Base-by-base conservation (phyloP, 768 basidiomycete species). In the Lenzites betulinus region DNA sequence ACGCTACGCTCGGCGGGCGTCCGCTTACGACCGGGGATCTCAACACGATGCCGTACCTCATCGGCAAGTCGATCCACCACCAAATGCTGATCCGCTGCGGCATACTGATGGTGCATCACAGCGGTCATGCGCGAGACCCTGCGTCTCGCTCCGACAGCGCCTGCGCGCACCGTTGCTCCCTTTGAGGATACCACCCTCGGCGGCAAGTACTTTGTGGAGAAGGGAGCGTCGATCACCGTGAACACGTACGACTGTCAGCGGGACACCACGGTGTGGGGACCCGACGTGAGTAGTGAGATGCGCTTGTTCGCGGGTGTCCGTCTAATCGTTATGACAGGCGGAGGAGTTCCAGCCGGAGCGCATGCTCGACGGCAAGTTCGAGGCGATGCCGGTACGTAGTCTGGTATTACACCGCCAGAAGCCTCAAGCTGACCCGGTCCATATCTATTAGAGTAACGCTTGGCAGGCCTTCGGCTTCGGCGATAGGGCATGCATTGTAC, bases 331-430 rank as follows among this genome's bases (percentile, higher is more conserved):
- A 16, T 5, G n/a, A 12, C 48, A 73, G 69, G 68, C 76, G 7
- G 68, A 76, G 15, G 71, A 76, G 50, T 81, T 79, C 70, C 67
- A 64, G 15, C 81, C 81, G 0, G 80, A 81, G 61, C 72, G 81
- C 11, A 81, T 82, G 80, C 61, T 81, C 22, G 77, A 80, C 62
- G 79, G 78, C 3, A 77, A 77, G 57, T 83, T 79, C 63, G 80
- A 80, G 60, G 74, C 75, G 2, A 69, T 81, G 7, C 81, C 81
- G 5, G 76, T 73, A 13, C 13, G 64, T 44, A 13, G 49, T 5
- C 12, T 6, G 18, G 0, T 33, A 4, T 5, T 12, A 56, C 1
- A 13, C 18, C 7, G 2, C 28, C 15, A 16, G 4, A n/a, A 2
- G 1, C 26, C 16, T n/a, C n/a, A 22, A 4, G 51, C 52, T 52